Percentiles rank a stretch among this genome's conserved stretches.
Evolutionary conservation across 371 early-diverging fungal genomes (phyloP).

Genomic region (Vairimorpha ceranae): DNA sequence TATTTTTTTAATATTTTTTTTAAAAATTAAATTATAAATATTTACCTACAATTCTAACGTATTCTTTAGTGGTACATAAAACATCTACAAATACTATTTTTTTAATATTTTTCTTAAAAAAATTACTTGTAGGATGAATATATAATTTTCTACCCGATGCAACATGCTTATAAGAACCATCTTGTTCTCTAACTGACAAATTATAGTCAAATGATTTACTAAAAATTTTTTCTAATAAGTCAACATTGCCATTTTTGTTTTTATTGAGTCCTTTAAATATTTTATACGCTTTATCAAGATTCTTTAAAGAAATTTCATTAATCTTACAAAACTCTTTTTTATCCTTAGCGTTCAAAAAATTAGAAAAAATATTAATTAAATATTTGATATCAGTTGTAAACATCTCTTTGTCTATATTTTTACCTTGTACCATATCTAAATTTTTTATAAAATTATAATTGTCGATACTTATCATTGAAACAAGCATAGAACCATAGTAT

Average conservation of each 20-base stretch:
- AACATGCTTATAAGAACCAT: conserved; percentile 46
- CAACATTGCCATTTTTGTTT: conserved; percentile 31
- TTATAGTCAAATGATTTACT: conserved; percentile 52
- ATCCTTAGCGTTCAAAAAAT: conserved; percentile 37
- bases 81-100: conserved; percentile 54
- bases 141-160: conserved; percentile 20
- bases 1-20: conserved; percentile 44
- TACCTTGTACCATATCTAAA: conserved; percentile 1
- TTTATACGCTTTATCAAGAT: conserved; percentile 31
- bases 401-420: neutral
- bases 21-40: conserved; percentile 57
- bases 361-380: conserved; percentile 29
- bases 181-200: conserved; percentile 36
- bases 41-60: conserved; percentile 51
- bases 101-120: conserved; percentile 49
- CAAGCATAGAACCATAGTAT: conserved; percentile 30
- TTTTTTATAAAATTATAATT: conserved; percentile 52
- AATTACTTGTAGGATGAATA: conserved; percentile 53
- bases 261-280: conserved; percentile 33
- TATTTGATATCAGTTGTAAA: conserved; percentile 35
- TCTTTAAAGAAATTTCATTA: conserved; percentile 22
- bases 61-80: conserved; percentile 47
- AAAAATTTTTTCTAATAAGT: conserved; percentile 38
- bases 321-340: conserved; percentile 42
- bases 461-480: conserved; percentile 48